A percentile compares a stretch with the other conserved stretches of the same genome.
Conservation (phyloP, 169 alveolate genomes). For the Perkinsus chesapeaki region DNA sequence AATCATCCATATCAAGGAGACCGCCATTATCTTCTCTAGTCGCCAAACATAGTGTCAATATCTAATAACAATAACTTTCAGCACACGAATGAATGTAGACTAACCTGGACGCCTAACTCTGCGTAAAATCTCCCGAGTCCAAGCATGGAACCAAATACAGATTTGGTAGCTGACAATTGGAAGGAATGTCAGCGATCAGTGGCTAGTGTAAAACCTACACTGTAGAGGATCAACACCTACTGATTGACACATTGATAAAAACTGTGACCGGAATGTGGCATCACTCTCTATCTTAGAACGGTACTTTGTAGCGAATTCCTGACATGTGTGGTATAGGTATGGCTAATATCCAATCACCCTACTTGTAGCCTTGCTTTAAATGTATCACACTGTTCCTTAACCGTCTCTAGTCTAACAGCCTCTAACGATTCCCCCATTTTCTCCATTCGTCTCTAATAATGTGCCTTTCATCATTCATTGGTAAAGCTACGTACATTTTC, state of each 20-base stretch:
- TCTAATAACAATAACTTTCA: too few relatives aligned
- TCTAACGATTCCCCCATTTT: not conserved
- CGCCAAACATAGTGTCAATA: not conserved
- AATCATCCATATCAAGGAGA: not conserved
- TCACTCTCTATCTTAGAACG: not conserved
- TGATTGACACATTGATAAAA: not conserved
- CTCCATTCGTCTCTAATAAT: not conserved
- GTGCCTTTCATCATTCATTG: not conserved
- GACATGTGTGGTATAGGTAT: too few relatives aligned
- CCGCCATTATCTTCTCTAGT: not conserved
- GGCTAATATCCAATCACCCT: too few relatives aligned
- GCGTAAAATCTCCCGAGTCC: not conserved
- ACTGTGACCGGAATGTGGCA: not conserved
- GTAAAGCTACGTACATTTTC: not conserved
- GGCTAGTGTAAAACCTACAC: not conserved
- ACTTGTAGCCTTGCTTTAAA: not conserved
- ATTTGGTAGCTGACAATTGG: not conserved
- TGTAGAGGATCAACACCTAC: not conserved
- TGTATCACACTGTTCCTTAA: not conserved
- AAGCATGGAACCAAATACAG: not conserved
- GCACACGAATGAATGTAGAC: not conserved
- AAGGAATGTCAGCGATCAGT: not conserved
- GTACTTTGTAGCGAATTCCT: not conserved
- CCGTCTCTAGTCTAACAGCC: not conserved
- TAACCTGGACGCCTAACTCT: not conserved